Base-by-base conservation (phyloP, 1,284 basidiomycete genomes). In the Boletus albobrunnescens region DNA sequence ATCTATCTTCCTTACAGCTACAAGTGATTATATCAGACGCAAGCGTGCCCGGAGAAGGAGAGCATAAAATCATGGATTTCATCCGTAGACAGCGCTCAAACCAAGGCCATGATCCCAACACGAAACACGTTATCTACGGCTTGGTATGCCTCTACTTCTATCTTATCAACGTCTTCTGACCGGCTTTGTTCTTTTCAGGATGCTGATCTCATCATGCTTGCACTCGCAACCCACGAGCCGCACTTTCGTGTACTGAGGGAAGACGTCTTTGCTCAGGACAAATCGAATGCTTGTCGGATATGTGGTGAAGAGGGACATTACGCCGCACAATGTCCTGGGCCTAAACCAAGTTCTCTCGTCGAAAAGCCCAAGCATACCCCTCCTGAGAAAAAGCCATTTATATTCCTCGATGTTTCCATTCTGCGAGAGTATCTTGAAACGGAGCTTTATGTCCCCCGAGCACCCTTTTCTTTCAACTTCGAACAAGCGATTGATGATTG, bases 41-140 rank as follows among this genome's bases (percentile, higher is more conserved):
- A 2, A 87, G 89, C 47, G 96, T 99, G 10, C 95, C 95, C 2
- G 95, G 95, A 55, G 96, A 99, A 71, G 96, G 96, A 64, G 96
- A 99, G 69, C 96, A 99, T 73, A 99, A 99, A 75, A 98, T 99
- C 57, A 98, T 99, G 92, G 96, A 99, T 64, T 97, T 84, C 68
- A 96, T 99, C 56, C 79, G 96, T 50, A 79, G 94, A 40, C 94
- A 97, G 62, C 80, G 96, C 41, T 77, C 79, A 39, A 90, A 96
- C 62, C 79, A 83, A 27, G 86, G 85, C 11, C 88, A 98, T 71
- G 88, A 99, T 68, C 87, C 96, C 24, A 99, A 99, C 65, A 98
- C 93, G 4, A 78, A 79, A 36, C 96, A 99, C 67, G 94, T 97
- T 54, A 98, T 99, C 56, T 99, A 99, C 71, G 96, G 96, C 57